Base-by-base conservation (phyloP, 2,329 filamentous ascomycete species). In the Rachicladosporium sp. region DNA sequence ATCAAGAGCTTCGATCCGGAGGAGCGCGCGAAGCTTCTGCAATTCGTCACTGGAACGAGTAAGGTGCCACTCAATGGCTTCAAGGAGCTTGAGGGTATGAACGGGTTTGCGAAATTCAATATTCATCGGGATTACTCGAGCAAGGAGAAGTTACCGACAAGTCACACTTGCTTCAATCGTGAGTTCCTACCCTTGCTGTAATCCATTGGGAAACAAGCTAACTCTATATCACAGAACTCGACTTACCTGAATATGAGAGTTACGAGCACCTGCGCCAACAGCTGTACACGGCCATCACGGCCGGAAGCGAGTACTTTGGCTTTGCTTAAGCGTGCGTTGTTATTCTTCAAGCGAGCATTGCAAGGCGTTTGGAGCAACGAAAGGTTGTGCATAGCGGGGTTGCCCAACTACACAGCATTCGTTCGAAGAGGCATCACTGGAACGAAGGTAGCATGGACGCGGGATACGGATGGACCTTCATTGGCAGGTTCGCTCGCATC, bases 91-190 rank as follows among this genome's bases (percentile, higher is more conserved):
- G 93, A 98, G 67, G 93, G 91, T 50, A 98, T 98, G 91, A 96
- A 98, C 57, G 91, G 91, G 31, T 80, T 96, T 61, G 94, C 83
- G 63, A 80, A 86, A 49, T 98, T 98, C 78, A 98, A 96, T 62
- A 96, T 98, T 47, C 91, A 98, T 60, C 86, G 91, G 48, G 91
- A 96, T 63, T 95, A 93, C 64, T 88, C 89, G 53, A 89, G 82
- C 69, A 96, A 95, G 65, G 85, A 95, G 57, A 82, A 91, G 50
- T 73, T 98, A 48, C 91, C 91, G 41, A 93, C 85, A 54, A 94
- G 88, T 53, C 93, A 98, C 63, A 98, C 91, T 47, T 98, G 91
- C 71, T 98, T 98, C 68, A 98, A 98, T 62, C 91, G 87, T 94
- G 76, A 82, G 85, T 82, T 45, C 9, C 29, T 30, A 11, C 34